Evolutionary conservation across 192 early-diverging fungal genomes (phyloP).

Genomic region (Coemansia sp.): DNA sequence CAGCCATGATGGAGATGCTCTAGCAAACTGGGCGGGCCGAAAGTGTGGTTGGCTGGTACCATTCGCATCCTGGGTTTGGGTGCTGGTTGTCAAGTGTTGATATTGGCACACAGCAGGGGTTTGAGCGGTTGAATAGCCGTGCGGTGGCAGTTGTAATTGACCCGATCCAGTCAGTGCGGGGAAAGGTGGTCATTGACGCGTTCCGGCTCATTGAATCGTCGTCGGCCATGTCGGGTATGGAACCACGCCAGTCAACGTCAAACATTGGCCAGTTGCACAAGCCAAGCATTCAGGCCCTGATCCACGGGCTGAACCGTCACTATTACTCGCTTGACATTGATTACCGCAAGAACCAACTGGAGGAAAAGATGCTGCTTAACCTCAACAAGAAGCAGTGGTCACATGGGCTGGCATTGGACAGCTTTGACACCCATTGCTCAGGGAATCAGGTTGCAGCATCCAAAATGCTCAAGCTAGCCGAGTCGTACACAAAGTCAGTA

Average conservation of each 20-base stretch:
- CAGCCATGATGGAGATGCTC: constrained; percentile 99
- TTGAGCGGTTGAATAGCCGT: constrained; percentile 89
- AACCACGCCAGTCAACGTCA: constrained; percentile 96
- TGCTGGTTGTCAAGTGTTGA: constrained; percentile 99
- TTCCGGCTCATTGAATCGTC: constrained; percentile 96
- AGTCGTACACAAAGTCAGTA: constrained; percentile 97
- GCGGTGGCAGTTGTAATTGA: constrained; percentile 98
- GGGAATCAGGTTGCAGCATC: constrained; percentile 84
- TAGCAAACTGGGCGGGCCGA: constrained; percentile 99
- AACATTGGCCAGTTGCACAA: constrained; percentile 99
- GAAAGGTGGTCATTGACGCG: constrained; percentile 99
- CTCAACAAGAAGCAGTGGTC: constrained; percentile 99
- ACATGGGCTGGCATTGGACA: constrained; percentile 79
- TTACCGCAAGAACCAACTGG: constrained; percentile 98
- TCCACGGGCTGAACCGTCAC: constrained; percentile 97
- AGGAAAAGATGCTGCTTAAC: constrained; percentile 99
- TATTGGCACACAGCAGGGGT: constrained; percentile 98
- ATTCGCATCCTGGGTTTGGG: constrained; percentile 99
- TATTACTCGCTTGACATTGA: constrained; percentile 99
- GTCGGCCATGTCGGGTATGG: constrained; percentile 78
- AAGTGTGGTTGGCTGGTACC: constrained; percentile 99
- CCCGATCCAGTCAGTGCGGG: constrained; percentile 99
- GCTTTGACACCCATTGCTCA: constrained; percentile 80
- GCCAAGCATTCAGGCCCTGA: constrained; percentile 94
- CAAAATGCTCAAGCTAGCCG: constrained; percentile 86